Conservation (phyloP, 2,329 filamentous ascomycete species). For the Berkeleyomyces rouxiae region DNA sequence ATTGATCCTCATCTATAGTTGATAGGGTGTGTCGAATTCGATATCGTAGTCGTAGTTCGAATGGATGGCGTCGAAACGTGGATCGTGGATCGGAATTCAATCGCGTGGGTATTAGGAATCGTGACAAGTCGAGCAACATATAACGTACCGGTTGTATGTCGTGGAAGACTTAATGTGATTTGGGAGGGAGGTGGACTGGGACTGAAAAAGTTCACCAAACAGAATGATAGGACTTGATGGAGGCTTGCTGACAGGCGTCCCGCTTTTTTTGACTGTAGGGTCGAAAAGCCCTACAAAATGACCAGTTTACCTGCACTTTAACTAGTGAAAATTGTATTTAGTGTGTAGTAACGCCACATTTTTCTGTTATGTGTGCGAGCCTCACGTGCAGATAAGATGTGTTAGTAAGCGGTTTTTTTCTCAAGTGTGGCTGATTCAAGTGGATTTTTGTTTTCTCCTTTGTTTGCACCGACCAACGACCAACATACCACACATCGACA, state of each 20-base stretch:
- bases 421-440: background rate
- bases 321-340: conserved; percentile 4
- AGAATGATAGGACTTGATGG: conserved; percentile 12
- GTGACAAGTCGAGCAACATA: background rate
- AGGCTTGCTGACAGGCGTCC: conserved; percentile 9
- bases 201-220: conserved; percentile 13
- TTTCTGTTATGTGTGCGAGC: background rate
- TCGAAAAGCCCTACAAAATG: conserved; percentile 14
- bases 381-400: conserved; percentile 11
- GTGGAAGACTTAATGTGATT: conserved; percentile 13
- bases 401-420: too few species aligned
- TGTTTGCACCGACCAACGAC: background rate
- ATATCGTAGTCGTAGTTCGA: background rate
- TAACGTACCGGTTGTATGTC: conserved; percentile 14
- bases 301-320: background rate
- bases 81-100: background rate
- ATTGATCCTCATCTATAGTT: background rate
- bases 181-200: conserved; percentile 12
- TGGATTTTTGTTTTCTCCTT: conserved; percentile 1
- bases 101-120: background rate
- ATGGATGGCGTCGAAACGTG: background rate
- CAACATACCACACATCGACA: background rate
- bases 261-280: conserved; percentile 13
- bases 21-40: background rate
- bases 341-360: conserved; percentile 10